Evolutionary conservation across 352 stramenopile genomes (phyloP), one percentile per base, ranked within the genome.

Genomic region (Phytophthora colocasiae): DNA sequence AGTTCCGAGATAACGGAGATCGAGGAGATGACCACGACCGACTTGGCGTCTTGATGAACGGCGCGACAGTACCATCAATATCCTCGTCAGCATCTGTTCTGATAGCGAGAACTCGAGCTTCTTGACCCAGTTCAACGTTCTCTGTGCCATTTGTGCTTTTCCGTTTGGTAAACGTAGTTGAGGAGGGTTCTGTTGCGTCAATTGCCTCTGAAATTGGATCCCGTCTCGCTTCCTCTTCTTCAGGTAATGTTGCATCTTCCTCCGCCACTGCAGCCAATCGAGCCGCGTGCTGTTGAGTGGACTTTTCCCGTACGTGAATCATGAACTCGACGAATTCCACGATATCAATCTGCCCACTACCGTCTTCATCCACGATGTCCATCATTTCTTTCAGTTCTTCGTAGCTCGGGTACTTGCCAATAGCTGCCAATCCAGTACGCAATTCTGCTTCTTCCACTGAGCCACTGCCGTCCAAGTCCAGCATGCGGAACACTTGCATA

Each of bases 311-410:
- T 12, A 92, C 82, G 62, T 91, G 78, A 40, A 92, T 86, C 85
- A 93, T 95, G 54, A 93, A 95, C 60, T 93, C 81, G 52, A 95
- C 77, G 61, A 96, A 96, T 61, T 95, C 88, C 41, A 93, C 81
- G 39, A 95, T 86, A 58, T 95, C 88, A 45, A 96, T 96, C 58
- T 96, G 87, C 0, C 88, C 88, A 29, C 80, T 91, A 34, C 83
- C 83, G 48, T 96, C 88, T 75, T 96, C 88, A 40, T 95, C 88
- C 8, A 96, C 85, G 27, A 92, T 63, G 46, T 90, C 80, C 80
- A 96, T 91, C 86, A 96, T 95, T 53, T 91, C 82, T 47, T 87
- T 88, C 4, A 96, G 78, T 60, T 95, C 87, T 45, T 92, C 83
- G 52, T 92, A 91, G 11, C 36, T 83, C 15, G 87, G 85, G 41